Evolutionary conservation across 2,329 filamentous ascomycete genomes (phyloP), one percentile per base, ranked within the genome.

Genomic region (Chaetomium olivaceum): DNA sequence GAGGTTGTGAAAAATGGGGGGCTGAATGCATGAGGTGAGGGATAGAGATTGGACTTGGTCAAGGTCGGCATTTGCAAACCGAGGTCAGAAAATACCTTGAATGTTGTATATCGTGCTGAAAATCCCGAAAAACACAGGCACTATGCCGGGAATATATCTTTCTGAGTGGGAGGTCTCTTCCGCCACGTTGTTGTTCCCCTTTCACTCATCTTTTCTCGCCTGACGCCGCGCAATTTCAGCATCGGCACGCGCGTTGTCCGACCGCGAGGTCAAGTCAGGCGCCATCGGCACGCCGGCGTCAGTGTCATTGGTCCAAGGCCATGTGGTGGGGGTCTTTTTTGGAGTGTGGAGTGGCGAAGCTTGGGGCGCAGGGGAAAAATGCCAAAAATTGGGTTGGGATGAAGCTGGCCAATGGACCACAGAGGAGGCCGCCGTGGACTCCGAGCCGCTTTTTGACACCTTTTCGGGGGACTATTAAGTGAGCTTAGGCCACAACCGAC

Each of bases 291-390:
- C 12, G 39, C 29, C 21, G 14, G 33, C 19, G 29, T 6, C 11
- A 7, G 36, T 51, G 36, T 63, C 39, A 63, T 66, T 66, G 64
- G 64, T 6, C 25, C 8, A 19, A 8, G 33, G 12, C 56, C 64
- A 63, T 43, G 29, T 61, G 60, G 29, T 51, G 39, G 57, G 31
- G 50, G 39, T 21, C 9, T 25, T 11, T n/a, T 25, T 54, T 12
- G 50, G 21, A 11, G 39, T 27, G 57, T 61, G 54, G 52, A 11
- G 56, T 63, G 64, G 64, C 64, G 61, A 39, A 61, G 64, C 61
- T 25, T n/a, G 56, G 61, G 64, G 64, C 56, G 62, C 56, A 59
- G 56, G 29, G 50, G 21, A 6, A 46, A 54, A 25, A 3, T 12
- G 12, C 4, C 9, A 6, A n/a, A 7, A 31, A 25, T n/a, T 21